Evolutionary conservation across 306 rosid genomes (phyloP), one percentile per base, ranked within the genome.

Genomic region (Vigna unguiculata): DNA sequence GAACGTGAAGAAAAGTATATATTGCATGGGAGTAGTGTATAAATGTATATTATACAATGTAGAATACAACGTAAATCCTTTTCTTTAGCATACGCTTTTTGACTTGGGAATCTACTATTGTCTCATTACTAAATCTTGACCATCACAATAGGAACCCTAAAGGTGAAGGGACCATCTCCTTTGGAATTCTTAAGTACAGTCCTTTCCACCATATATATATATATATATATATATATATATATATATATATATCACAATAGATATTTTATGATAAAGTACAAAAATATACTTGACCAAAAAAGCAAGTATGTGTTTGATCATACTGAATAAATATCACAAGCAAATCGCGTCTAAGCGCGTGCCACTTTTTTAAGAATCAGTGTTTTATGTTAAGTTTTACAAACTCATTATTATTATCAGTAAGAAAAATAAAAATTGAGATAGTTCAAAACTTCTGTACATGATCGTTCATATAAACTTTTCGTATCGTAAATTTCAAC

Each of bases 51-150:
- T 72, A 32, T 66, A 28, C 77, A 74, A 45, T 78, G 75, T 41
- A 66, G 71, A 65, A 78, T 59, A 61, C 77, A 65, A 75, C 53
- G 86, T 65, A 34, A 34, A 69, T 49, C 34, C 87, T 77, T 72
- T 85, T 76, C 79, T 71, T 83, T 83, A 57, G 41, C 30, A 25
- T 32, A 46, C 51, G 57, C 86, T 81, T 89, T 89, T 86, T 91
- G 86, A 87, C 90, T 87, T 71, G 81, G 48, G 84, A 84, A 91
- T 71, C 80, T 49, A 65, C 25, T 40, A 3, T 79, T 81, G 80
- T 86, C 77, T 75, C 70, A 46, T 78, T 78, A 57, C 47, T 22
- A 72, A 34, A 71, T 81, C 87, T 88, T 85, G 80, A 69, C 67
- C 51, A 34, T 82, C 76, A 86, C 81, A 88, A 81, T 82, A 79